Conservation (phyloP, 1,284 basidiomycete species). For the Melampsora americana region DNA sequence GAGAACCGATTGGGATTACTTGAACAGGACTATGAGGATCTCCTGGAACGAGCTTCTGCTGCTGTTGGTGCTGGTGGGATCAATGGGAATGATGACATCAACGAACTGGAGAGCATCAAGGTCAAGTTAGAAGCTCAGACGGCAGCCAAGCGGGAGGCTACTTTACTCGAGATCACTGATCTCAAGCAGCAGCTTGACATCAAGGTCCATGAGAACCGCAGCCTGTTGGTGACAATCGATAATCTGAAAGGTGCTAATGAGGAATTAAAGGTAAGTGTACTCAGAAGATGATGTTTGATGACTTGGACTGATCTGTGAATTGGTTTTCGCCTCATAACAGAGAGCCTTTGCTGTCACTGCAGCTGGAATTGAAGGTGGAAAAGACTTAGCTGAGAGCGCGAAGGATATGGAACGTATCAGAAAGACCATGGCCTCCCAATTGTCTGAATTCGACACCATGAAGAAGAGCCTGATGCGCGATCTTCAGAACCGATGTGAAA, state of each 20-base stretch:
- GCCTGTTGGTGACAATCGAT: conserved; percentile 80
- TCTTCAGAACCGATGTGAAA: conserved; percentile 98
- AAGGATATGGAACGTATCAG: conserved; percentile 95
- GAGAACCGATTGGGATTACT: conserved; percentile 75
- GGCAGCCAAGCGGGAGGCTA: conserved; percentile 82
- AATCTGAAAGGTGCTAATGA: conserved; percentile 94
- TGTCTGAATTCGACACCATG: conserved; percentile 96
- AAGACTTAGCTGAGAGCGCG: conserved; percentile 90
- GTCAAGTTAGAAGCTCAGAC: conserved; percentile 92
- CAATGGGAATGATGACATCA: conserved; percentile 17
- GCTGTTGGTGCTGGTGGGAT: conserved; percentile 36
- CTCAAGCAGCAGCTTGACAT: conserved; percentile 87
- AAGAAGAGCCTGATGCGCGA: conserved; percentile 99
- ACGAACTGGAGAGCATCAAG: conserved; percentile 56
- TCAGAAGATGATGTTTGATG: neutral
- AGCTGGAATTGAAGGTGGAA: conserved; percentile 91
- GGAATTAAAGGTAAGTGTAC: conserved; percentile 77
- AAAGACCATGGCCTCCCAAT: conserved; percentile 92
- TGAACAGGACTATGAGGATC: conserved; percentile 92
- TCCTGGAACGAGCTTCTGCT: conserved; percentile 61
- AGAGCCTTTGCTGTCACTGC: conserved; percentile 94
- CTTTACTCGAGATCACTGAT: conserved; percentile 79
- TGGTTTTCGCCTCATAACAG: conserved; percentile 57
- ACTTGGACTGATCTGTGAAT: conserved; percentile 13
- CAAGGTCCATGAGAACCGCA: conserved; percentile 78